Percentiles rank a stretch among this genome's conserved stretches.
Conservation (phyloP, 2,329 filamentous ascomycete genomes). For the Aspergillus hortae region DNA sequence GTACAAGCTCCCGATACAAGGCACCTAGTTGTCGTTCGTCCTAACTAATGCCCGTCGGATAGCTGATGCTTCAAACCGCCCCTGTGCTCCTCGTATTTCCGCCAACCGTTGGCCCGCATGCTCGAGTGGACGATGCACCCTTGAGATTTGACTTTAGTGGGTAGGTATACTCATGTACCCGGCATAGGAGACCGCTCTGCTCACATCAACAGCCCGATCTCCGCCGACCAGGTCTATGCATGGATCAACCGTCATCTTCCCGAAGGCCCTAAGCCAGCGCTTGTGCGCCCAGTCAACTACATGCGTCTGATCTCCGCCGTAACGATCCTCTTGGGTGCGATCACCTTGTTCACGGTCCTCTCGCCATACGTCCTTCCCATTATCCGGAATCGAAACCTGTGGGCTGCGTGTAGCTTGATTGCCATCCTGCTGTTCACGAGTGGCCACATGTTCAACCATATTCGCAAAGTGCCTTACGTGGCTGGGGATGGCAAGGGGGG, state of each 20-base stretch:
- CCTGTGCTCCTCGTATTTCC: slow-evolving; percentile 85
- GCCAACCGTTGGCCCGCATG: slow-evolving; percentile 77
- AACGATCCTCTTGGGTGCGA: slow-evolving; percentile 64
- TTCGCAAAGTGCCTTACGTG: slow-evolving; percentile 92
- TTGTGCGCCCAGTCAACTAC: slow-evolving; percentile 86
- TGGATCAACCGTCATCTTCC: slow-evolving; percentile 79
- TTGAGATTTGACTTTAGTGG: slow-evolving; percentile 83
- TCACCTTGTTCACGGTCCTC: slow-evolving; percentile 67
- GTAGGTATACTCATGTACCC: slow-evolving; percentile 47
- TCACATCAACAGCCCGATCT: slow-evolving; percentile 55
- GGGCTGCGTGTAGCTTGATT: slow-evolving; percentile 87
- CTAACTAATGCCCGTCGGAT: slow-evolving; percentile 13
- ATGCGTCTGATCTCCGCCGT: slow-evolving; percentile 65
- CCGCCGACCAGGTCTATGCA: slow-evolving; percentile 71
- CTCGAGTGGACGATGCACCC: slow-evolving; percentile 65
- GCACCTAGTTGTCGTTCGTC: not conserved
- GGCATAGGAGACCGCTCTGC: not conserved
- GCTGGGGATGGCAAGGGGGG: slow-evolving; percentile 78
- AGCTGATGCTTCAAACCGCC: slow-evolving; percentile 92
- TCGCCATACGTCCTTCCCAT: slow-evolving; percentile 78
- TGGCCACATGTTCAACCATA: slow-evolving; percentile 99
- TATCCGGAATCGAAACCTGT: slow-evolving; percentile 85
- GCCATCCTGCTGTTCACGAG: slow-evolving; percentile 88
- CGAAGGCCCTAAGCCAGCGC: slow-evolving; percentile 70
- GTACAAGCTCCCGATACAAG: slow-evolving; percentile 50